Conservation (phyloP, 2,329 filamentous ascomycete species). For the Tolypocladium cylindrosporum region DNA sequence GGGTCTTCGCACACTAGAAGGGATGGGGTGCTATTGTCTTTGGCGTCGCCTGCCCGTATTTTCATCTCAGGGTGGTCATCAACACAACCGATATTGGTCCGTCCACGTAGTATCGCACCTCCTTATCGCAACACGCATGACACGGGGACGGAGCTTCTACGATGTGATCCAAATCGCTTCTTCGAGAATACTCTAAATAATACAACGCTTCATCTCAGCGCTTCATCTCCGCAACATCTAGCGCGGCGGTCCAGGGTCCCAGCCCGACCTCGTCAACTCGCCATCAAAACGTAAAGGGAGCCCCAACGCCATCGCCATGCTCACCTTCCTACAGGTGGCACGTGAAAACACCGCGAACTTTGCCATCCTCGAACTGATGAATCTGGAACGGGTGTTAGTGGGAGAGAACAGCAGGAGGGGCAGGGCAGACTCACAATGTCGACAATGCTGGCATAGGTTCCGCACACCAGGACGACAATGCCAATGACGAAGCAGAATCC, state of each 20-base stretch:
- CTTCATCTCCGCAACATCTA: background rate
- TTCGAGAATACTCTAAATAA: background rate
- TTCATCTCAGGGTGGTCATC: too few species aligned
- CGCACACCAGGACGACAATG: constrained; percentile 13
- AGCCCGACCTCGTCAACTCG: background rate
- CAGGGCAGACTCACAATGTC: constrained; percentile 14
- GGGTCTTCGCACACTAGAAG: too few species aligned
- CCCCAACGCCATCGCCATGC: background rate
- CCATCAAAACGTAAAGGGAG: background rate
- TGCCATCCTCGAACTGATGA: constrained; percentile 1
- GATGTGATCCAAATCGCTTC: background rate
- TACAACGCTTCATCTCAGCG: background rate
- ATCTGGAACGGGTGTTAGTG: constrained; percentile 1
- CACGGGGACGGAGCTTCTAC: background rate
- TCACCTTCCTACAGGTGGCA: background rate
- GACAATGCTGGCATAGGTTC: constrained; percentile 14
- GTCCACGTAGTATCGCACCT: too few species aligned
- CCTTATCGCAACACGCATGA: background rate
- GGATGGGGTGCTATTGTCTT: too few species aligned
- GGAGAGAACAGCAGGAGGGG: background rate
- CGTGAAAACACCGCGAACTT: constrained; percentile 6
- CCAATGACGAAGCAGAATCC: constrained; percentile 15
- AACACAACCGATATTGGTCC: too few species aligned
- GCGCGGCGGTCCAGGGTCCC: background rate
- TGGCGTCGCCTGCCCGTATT: too few species aligned